These are phyloP conservation scores for Hypoxylon rubiginosum DNA, from an alignment of 2,329 filamentous ascomycete species.

Conservation along the genomic window DNA sequence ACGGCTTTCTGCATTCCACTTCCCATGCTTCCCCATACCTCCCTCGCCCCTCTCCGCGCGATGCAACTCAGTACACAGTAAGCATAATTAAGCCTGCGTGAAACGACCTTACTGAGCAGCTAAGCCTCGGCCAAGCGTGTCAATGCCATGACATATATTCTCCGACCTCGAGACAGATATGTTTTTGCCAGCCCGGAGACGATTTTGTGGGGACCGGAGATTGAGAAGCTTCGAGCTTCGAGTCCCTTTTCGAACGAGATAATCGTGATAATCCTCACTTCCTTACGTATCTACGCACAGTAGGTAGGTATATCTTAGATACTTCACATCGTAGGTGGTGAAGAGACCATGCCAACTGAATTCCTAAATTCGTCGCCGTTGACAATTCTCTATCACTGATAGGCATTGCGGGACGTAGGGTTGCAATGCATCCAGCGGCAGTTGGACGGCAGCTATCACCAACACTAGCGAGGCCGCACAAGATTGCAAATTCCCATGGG, in stretches of 20 bases:
- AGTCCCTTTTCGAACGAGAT: no score
- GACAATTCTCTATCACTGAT: neutral
- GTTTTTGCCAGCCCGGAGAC: conserved; percentile 18
- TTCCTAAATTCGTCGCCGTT: neutral
- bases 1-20: conserved; percentile 1
- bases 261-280: neutral
- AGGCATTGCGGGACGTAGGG: conserved; percentile 10
- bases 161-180: conserved; percentile 13
- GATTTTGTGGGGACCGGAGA: conserved; percentile 19
- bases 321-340: neutral
- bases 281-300: neutral
- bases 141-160: conserved; percentile 14
- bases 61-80: conserved; percentile 24
- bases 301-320: neutral
- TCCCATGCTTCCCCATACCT: neutral
- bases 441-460: conserved; percentile 5
- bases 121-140: conserved; percentile 31
- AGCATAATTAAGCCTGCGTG: conserved; percentile 26
- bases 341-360: neutral
- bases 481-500: conserved; percentile 19
- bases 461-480: neutral
- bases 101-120: conserved; percentile 22
- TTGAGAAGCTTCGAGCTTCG: neutral
- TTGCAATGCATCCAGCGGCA: conserved; percentile 24
- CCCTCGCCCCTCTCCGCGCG: conserved; percentile 20